Conservation (phyloP, 2,329 filamentous ascomycete species). For the Tolypocladium endophyticum region DNA sequence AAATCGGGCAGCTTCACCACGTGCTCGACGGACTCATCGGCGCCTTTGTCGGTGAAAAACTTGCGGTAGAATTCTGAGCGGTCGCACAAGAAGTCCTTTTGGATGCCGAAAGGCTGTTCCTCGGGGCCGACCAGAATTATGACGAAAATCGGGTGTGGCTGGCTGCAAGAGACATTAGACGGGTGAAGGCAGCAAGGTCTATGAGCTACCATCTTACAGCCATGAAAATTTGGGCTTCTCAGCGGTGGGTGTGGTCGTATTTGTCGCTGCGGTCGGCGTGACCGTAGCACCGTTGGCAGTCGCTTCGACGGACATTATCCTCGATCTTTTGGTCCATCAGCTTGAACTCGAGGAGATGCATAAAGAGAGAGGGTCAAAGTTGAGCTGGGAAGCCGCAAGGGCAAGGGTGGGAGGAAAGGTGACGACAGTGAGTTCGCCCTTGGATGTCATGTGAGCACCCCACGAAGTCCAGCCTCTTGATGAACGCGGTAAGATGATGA, state of each 20-base stretch:
- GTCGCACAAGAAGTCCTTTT: slow-evolving; percentile 46
- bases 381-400: background rate
- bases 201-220: slow-evolving; percentile 18
- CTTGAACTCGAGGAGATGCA: slow-evolving; percentile 5
- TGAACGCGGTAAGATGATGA: background rate
- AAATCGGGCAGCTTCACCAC: slow-evolving; percentile 39
- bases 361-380: background rate
- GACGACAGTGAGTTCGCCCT: background rate
- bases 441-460: background rate
- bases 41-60: slow-evolving; percentile 27
- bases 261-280: background rate
- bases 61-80: slow-evolving; percentile 37
- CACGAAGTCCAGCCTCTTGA: background rate
- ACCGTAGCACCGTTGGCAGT: slow-evolving; percentile 2
- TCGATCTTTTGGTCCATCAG: background rate
- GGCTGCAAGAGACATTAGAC: slow-evolving; percentile 20
- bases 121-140: slow-evolving; percentile 42
- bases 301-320: slow-evolving; percentile 4
- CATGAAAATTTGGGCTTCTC: slow-evolving; percentile 20
- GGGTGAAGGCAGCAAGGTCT: too few species aligned
- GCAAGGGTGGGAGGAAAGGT: background rate
- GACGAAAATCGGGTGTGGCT: slow-evolving; percentile 45
- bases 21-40: slow-evolving; percentile 33
- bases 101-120: slow-evolving; percentile 44
- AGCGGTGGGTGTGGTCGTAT: background rate